A percentile compares a stretch with the other conserved stretches of the same genome.
These are phyloP conservation scores for Camellia granthamiana DNA, from an alignment of 148 eudicot species.

Conservation along the genomic window DNA sequence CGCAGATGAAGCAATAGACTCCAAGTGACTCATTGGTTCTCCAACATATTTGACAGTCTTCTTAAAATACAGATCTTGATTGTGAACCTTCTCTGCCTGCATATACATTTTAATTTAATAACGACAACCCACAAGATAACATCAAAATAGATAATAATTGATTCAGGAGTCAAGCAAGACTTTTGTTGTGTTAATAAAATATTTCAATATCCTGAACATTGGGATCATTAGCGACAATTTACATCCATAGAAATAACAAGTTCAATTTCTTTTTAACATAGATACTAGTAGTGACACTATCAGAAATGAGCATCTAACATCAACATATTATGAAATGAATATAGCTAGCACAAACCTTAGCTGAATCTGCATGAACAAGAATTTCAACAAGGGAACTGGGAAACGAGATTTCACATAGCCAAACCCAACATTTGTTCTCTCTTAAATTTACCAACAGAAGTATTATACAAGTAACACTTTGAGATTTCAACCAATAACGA, in stretches of 20 bases:
- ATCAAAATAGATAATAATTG: neutral
- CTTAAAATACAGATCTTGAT: constrained; percentile 68
- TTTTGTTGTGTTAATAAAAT: neutral
- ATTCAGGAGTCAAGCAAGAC: neutral
- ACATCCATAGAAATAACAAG: neutral
- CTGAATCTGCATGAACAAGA: neutral
- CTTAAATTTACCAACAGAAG: neutral
- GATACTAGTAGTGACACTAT: neutral
- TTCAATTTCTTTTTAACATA: neutral
- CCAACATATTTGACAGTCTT: constrained; percentile 63
- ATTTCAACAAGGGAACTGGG: neutral
- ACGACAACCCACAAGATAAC: neutral
- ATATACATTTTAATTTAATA: constrained; percentile 1
- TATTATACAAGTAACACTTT: neutral
- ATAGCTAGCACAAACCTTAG: neutral
- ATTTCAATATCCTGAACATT: neutral
- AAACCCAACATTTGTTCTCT: neutral
- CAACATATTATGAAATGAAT: neutral
- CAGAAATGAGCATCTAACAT: neutral
- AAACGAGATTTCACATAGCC: neutral
- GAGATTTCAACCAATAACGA: neutral
- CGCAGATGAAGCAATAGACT: constrained; percentile 82
- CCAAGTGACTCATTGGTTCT: constrained; percentile 77
- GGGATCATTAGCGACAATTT: neutral
- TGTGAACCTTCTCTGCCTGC: constrained; percentile 83